A percentile compares a stretch with the other conserved stretches of the same genome.
Evolutionary conservation across 371 early-diverging fungal species (phyloP).

Genomic region (Saksenaea vasiformis): DNA sequence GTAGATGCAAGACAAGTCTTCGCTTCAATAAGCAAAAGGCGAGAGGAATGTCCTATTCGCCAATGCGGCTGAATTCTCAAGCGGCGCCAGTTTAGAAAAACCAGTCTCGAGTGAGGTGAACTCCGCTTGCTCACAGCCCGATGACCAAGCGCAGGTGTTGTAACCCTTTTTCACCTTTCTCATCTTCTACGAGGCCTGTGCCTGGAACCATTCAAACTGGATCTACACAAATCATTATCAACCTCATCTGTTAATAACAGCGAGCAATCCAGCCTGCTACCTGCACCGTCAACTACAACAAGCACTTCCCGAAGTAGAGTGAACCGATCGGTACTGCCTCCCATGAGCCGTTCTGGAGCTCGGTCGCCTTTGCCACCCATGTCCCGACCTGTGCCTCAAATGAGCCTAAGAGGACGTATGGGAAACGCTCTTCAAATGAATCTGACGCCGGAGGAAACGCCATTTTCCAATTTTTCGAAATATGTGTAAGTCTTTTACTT

Average conservation of each 20-base stretch:
- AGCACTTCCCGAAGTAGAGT: conserved; percentile 3
- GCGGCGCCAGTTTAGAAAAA: no score
- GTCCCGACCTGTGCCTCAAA: conserved; percentile 15
- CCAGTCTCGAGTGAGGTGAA: no score
- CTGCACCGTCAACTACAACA: conserved; percentile 21
- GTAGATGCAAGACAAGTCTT: no score
- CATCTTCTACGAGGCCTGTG: conserved; percentile 1
- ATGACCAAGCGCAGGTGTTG: neutral
- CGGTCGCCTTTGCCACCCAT: conserved; percentile 23
- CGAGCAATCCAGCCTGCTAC: conserved; percentile 10
- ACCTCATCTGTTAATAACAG: conserved; percentile 28
- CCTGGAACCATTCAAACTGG: conserved; percentile 23
- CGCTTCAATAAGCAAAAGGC: no score
- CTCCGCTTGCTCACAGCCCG: neutral
- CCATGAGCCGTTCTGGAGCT: conserved; percentile 37
- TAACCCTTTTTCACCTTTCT: neutral
- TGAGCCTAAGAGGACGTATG: conserved; percentile 17
- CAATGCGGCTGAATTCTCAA: no score
- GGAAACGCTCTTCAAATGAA: conserved; percentile 33
- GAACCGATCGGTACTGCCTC: conserved; percentile 44
- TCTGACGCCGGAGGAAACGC: conserved; percentile 49
- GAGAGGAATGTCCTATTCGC: no score
- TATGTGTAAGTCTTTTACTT: conserved; percentile 56
- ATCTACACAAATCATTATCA: conserved; percentile 32
- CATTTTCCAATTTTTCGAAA: conserved; percentile 72